Conservation (phyloP, 495 filamentous ascomycete genomes). For the Podospora pseudoanserina region DNA sequence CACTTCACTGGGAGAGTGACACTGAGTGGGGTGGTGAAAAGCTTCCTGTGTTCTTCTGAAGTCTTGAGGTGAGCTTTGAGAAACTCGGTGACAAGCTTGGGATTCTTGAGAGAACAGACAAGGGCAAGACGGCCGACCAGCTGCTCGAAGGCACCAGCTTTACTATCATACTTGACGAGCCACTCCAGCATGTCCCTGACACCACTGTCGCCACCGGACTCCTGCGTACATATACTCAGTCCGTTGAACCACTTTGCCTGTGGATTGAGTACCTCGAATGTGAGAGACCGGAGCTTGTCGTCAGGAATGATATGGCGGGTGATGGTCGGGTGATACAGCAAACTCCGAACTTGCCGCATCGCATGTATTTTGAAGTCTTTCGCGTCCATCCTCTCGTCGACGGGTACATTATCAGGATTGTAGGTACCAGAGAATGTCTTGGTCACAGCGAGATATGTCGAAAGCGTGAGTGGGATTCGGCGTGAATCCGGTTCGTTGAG, state of each 20-base stretch:
- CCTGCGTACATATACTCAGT: neutral
- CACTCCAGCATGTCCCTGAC: neutral
- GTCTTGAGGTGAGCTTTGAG: conserved; percentile 8
- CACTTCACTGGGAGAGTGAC: conserved; percentile 6
- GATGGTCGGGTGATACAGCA: neutral
- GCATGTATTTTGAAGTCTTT: neutral
- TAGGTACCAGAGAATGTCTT: neutral
- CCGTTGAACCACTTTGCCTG: neutral
- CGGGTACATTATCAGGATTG: neutral
- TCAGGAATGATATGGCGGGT: neutral
- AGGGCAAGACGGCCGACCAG: neutral
- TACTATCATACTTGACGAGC: neutral
- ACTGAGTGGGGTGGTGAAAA: conserved; percentile 4
- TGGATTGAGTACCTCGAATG: neutral
- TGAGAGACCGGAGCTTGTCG: neutral
- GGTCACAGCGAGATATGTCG: neutral
- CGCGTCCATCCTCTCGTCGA: neutral
- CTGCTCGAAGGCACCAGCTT: neutral
- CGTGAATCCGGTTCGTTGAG: neutral
- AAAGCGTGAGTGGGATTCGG: neutral
- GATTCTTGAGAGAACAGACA: neutral
- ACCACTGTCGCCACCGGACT: neutral
- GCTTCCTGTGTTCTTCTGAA: neutral
- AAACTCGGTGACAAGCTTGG: neutral
- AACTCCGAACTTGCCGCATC: neutral